Base-by-base conservation (phyloP, 2,329 filamentous ascomycete genomes). In the Fusarium scirpi region DNA sequence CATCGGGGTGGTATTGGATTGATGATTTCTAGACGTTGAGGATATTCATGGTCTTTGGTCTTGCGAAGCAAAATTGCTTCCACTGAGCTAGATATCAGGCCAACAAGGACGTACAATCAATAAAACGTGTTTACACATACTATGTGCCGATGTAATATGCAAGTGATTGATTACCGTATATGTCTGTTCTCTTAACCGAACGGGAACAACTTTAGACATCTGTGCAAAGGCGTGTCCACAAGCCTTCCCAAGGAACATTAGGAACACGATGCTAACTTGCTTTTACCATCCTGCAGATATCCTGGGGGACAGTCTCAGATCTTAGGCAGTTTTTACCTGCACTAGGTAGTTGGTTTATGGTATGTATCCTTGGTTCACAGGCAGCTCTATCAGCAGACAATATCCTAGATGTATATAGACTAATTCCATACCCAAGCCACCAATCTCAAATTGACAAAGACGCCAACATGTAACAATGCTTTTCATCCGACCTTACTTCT, bases 401-500 rank as follows among this genome's bases (percentile, higher is more conserved):
- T 38, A 38, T 38, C 16, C 12, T 25, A 16, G n/a, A 3, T 29
- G 16, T 49, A 6, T 18, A 25, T 2, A 3, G 10, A 13, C 5
- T n/a, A 8, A 25, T 8, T 7, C 16, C 18, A 8, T n/a, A n/a
- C 24, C 15, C 29, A 25, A 18, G 11, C 18, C 55, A 43, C 3
- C 5, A 3, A 2, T 18, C 3, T 9, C 7, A 0, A 16, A 8
- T 13, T 15, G 8, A 0, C 4, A 34, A 18, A 12, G 29, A 15
- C 4, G 1, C 25, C 11, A 43, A 30, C 30, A 2, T 0, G 18
- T n/a, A 3, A 18, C 1, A 25, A 0, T n/a, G 30, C 27, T 25
- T 46, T 59, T 65, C 15, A 13, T 12, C 5, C 8, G 0, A 22
- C 2, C 2, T 48, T 24, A 71, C 38, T 71, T 71, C 30, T 71